A percentile compares a stretch with the other conserved stretches of the same genome.
Evolutionary conservation across 2,329 filamentous ascomycete species (phyloP).

Genomic region (Penicillium sp.): DNA sequence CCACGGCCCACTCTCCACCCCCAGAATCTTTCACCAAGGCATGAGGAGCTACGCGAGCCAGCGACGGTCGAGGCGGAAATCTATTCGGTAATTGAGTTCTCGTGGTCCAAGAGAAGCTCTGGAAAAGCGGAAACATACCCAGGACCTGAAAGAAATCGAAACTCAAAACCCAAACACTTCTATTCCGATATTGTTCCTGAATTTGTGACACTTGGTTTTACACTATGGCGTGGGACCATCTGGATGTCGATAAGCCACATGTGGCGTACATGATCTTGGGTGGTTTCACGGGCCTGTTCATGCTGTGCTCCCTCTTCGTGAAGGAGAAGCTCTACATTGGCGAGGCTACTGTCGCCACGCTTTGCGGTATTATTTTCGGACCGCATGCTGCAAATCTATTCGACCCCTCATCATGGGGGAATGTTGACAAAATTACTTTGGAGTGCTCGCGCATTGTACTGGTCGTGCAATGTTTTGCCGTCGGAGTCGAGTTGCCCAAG

Average conservation of each 20-base stretch:
- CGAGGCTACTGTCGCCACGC: slow-evolving; percentile 76
- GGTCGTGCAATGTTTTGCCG: slow-evolving; percentile 72
- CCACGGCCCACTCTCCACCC: slow-evolving; percentile 9
- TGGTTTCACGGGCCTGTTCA: slow-evolving; percentile 96
- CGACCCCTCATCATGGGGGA: slow-evolving; percentile 62
- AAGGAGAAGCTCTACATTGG: slow-evolving; percentile 8
- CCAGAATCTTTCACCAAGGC: slow-evolving; percentile 21
- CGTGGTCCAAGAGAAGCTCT: slow-evolving; percentile 2
- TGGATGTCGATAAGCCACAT: slow-evolving; percentile 83
- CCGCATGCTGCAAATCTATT: slow-evolving; percentile 67
- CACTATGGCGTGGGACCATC: slow-evolving; percentile 54
- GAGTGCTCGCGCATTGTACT: slow-evolving; percentile 72
- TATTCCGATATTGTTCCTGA: neutral
- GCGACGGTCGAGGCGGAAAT: slow-evolving; percentile 25
- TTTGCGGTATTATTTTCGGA: slow-evolving; percentile 71
- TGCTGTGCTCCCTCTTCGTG: slow-evolving; percentile 82
- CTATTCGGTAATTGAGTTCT: slow-evolving; percentile 22
- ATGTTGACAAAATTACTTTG: slow-evolving; percentile 66
- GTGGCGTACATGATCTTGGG: slow-evolving; percentile 98
- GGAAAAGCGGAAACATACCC: neutral
- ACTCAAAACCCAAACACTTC: neutral
- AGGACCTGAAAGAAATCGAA: neutral
- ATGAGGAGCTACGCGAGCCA: slow-evolving; percentile 26
- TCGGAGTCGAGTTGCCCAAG: slow-evolving; percentile 69
- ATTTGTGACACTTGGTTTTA: neutral